A percentile compares a stretch with the other conserved stretches of the same genome.
These are phyloP conservation scores for Tephrocybe rancida DNA, from an alignment of 768 basidiomycete species.

Conservation along the genomic window DNA sequence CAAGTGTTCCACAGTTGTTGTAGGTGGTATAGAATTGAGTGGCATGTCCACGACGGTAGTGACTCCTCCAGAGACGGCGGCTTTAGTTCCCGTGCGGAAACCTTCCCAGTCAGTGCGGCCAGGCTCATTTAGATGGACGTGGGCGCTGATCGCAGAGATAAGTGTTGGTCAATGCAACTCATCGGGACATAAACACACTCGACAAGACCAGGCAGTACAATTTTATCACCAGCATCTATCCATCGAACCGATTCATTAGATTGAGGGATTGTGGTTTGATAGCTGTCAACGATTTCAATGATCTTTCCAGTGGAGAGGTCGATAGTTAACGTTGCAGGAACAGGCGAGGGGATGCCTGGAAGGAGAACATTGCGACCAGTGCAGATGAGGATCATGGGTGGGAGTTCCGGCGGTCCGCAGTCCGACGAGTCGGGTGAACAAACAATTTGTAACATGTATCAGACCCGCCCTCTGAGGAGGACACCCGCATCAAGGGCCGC, in stretches of 20 bases:
- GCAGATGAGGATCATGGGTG: slow-evolving; percentile 35
- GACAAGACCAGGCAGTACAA: slow-evolving; percentile 77
- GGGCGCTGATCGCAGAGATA: slow-evolving; percentile 51
- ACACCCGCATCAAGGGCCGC: not conserved
- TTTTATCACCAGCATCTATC: slow-evolving; percentile 59
- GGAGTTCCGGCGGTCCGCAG: too few species aligned
- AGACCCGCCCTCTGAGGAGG: not conserved
- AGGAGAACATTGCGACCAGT: slow-evolving; percentile 62
- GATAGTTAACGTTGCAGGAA: slow-evolving; percentile 69
- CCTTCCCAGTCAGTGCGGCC: slow-evolving; percentile 96
- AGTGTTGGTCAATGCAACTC: slow-evolving; percentile 9
- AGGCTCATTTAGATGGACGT: slow-evolving; percentile 94
- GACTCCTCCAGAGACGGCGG: slow-evolving; percentile 92
- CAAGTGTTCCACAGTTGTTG: slow-evolving; percentile 82
- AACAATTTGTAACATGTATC: slow-evolving; percentile 10
- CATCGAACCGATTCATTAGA: slow-evolving; percentile 33
- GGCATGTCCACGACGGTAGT: slow-evolving; percentile 98
- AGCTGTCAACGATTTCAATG: slow-evolving; percentile 40
- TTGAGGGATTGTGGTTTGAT: slow-evolving; percentile 31
- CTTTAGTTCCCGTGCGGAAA: slow-evolving; percentile 87
- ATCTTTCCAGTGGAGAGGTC: slow-evolving; percentile 64
- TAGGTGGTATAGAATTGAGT: slow-evolving; percentile 95
- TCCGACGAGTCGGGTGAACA: too few species aligned
- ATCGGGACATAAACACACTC: slow-evolving; percentile 53
- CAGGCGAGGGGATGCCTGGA: slow-evolving; percentile 45